phyloP scores from a whole-genome alignment of 495 filamentous ascomycete genomes.

The Neurospora discreta region DNA sequence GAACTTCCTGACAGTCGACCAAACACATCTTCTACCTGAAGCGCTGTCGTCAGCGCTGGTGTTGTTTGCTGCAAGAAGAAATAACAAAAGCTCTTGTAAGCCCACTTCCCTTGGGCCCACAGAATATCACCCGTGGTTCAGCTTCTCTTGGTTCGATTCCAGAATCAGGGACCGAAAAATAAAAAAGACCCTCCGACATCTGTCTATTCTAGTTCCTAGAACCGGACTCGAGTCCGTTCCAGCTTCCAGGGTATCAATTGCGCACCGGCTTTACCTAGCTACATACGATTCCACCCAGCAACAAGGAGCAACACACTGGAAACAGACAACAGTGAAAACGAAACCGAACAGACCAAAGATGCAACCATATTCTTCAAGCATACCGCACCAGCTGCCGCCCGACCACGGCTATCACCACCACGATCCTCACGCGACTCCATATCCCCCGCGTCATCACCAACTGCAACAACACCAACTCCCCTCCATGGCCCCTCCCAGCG shows the following conservation, averaged over 20 bases:
- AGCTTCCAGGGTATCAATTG: neutral
- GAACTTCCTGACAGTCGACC: neutral
- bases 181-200: neutral
- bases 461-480: constrained; percentile 18
- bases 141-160: neutral
- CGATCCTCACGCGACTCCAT: constrained; percentile 12
- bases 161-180: neutral
- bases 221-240: neutral
- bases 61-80: neutral
- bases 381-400: neutral
- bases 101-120: neutral
- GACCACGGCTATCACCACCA: constrained; percentile 5
- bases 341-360: neutral
- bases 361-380: neutral
- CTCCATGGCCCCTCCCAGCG: constrained; percentile 17
- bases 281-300: neutral
- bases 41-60: neutral
- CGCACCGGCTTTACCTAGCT: neutral
- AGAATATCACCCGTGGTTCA: neutral
- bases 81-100: neutral
- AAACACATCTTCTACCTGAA: neutral
- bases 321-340: no score
- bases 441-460: constrained; percentile 9
- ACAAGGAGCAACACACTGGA: neutral
- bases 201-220: neutral